Evolutionary conservation across 2,329 filamentous ascomycete species (phyloP), one percentile per base, ranked within the genome.

Genomic region (Sarocladiaceae sp.): DNA sequence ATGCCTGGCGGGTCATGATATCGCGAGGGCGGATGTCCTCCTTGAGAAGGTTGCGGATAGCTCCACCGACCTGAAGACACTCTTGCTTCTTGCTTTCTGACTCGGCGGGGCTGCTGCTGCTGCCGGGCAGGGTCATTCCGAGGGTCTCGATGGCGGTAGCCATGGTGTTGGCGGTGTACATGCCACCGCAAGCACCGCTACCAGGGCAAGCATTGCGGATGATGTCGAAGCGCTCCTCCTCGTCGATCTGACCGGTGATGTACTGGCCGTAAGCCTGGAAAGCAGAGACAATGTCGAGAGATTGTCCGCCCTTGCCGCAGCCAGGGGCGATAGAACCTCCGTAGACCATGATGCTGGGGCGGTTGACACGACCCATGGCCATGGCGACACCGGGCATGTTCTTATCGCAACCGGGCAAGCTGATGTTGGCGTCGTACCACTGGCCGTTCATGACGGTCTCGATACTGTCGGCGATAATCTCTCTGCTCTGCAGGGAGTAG

Each of bases 361-460:
- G 79, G 76, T 99, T 97, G 59, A 97, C 84, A 60, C 94, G 83
- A 33, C 91, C 93, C 89, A 97, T 97, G 53, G 92, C 94, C 64
- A 94, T 94, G 62, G 91, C 74, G 12, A 94, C 89, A 70, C 89
- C 89, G 1, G 91, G 91, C 94, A 99, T 97, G 75, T 99, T 99
- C 84, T 99, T 99, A 80, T 99, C 94, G 72, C 94, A 99, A 47
- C 94, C 94, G 13, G 94, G 94, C 62, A 99, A 88, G 51, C 90
- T 96, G 66, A 99, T 88, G 71, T 97, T 97, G 60, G 85, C 93
- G 70, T 99, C 94, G 68, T 99, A 97, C 91, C 92, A 97, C 73
- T 99, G 94, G 15, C 91, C 94, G 60, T 91, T 87, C 92, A 97
- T 99, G 62, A 99, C 94, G 4, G 94, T 97, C 80, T 99, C 94